Base-by-base conservation (phyloP, 1,284 basidiomycete species). In the Ganoderma resinaceum region DNA sequence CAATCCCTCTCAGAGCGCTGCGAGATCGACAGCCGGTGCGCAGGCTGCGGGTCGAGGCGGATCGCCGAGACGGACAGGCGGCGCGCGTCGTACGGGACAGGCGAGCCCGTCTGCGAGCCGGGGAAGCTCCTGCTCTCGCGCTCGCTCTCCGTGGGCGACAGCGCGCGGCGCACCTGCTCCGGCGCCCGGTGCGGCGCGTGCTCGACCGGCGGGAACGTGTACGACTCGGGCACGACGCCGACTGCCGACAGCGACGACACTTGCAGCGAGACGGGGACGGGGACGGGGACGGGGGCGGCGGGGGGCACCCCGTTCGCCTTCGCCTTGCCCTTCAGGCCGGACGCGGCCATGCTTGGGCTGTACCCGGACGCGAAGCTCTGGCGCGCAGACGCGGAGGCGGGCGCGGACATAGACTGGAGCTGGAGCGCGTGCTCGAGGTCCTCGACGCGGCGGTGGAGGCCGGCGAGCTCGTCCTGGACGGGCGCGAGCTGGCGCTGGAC, bases 401-500 rank as follows among this genome's bases (percentile, higher is more conserved):
- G 14, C 11, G 7, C 37, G 37, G 37, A 38, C 9, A 14, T 31
- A 18, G 58, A 16, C n/a, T 40, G 58, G n/a, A 29, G 37, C 58
- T 60, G 58, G 58, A 77, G 67, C 62, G 75, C 73, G 29, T 66
- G 67, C 72, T 79, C 79, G 26, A 81, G 72, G 71, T 81, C 80
- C 46, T 80, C 79, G 33, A 81, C 83, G 53, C 88, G 82, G 38
- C 87, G 81, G 61, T 85, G 84, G 65, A 93, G 80, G 29, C 81
- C 80, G 26, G 76, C 75, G 67, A 93, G 82, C 79, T 93, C 91
- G 29, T 86, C 82, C 59, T 83, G 83, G 82, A 92, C 82, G 12
- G 78, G 80, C 12, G 83, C 82, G 35, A 88, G 77, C 71, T 84
- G 84, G 75, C 84, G 85, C 75, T 91, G 89, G 46, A 92, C 88